phyloP scores from a whole-genome alignment of 1,139 yeast species.

The Zygosaccharomyces pseudobailii region DNA sequence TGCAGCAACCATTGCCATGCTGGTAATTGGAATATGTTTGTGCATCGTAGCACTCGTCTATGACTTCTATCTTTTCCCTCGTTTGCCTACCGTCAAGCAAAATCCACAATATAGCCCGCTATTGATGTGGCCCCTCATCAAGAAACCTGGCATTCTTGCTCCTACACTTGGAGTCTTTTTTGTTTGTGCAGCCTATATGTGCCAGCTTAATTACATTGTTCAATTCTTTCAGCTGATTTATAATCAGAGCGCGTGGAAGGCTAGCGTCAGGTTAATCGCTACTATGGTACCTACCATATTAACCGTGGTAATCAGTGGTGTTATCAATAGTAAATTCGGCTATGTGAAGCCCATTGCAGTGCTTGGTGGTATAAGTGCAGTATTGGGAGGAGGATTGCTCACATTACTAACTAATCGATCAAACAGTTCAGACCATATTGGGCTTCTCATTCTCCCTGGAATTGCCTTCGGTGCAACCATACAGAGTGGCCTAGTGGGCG shows the following conservation, averaged over 20 bases:
- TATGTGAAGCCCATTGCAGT: slow-evolving; percentile 46
- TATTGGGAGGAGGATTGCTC: slow-evolving; percentile 52
- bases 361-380: slow-evolving; percentile 41
- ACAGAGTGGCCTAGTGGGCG: slow-evolving; percentile 49
- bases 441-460: slow-evolving; percentile 51
- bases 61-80: slow-evolving; percentile 21
- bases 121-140: slow-evolving; percentile 18
- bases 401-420: slow-evolving; percentile 41
- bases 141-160: slow-evolving; percentile 18
- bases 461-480: slow-evolving; percentile 50
- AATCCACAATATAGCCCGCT: slow-evolving; percentile 19
- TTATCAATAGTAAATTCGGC: slow-evolving; percentile 44
- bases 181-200: slow-evolving; percentile 15
- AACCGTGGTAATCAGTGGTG: slow-evolving; percentile 45
- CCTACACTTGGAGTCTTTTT: slow-evolving; percentile 20
- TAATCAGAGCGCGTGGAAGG: slow-evolving; percentile 41
- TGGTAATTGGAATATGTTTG: slow-evolving; percentile 51
- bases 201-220: slow-evolving; percentile 20
- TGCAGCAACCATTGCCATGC: slow-evolving; percentile 50
- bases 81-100: slow-evolving; percentile 7
- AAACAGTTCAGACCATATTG: slow-evolving; percentile 42
- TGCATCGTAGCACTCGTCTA: slow-evolving; percentile 40
- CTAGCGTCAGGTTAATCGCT: slow-evolving; percentile 58
- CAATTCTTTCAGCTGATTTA: slow-evolving; percentile 26
- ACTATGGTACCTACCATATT: slow-evolving; percentile 49